Base-by-base conservation (phyloP, 2,329 filamentous ascomycete genomes). In the Sporothrix pseudoabietina region DNA sequence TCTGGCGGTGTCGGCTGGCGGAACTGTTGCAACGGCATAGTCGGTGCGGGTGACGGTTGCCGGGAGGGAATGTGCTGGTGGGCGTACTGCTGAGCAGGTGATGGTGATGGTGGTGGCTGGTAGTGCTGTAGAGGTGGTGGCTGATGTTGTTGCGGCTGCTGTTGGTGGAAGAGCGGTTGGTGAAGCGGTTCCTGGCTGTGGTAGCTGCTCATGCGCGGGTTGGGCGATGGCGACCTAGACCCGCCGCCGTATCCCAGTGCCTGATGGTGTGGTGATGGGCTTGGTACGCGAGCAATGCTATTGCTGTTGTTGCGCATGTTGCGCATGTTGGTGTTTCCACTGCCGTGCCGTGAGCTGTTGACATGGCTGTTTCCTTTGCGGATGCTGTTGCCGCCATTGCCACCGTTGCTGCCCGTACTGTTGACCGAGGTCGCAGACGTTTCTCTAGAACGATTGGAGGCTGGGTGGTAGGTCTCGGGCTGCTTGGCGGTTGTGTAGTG, bases 401-500 rank as follows among this genome's bases (percentile, higher is more conserved):
- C 75, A 26, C 77, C 76, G 19, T 77, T 70, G 65, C 78, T 76
- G 26, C 77, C 77, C 12, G 78, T 73, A 71, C 73, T 65, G 35
- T 77, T 77, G 63, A 81, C 80, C 7, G 84, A 85, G 47, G 79
- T 82, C 19, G 78, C 77, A 12, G 84, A 87, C 72, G 84, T 80
- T 72, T 85, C 83, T 73, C 82, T 79, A 26, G 82, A 79, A 30
- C 78, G 76, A 16, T 79, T 79, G 3, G 83, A 80, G 8, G 82
- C 80, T 32, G 87, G 83, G 75, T 83, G 82, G 80, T 86, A 88
- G n/a, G 85, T 84, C 76, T 88, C 87, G 32, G 87, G 87, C 73
- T 88, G 87, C 76, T 90, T 88, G 47, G 87, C 87, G 19, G 87
- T 89, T 16, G 88, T 89, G 79, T 91, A 90, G 78, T 90, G 89